Evolutionary conservation across 1,139 yeast genomes (phyloP), one percentile per base, ranked within the genome.

Genomic region (Saccharomyces hybrid): DNA sequence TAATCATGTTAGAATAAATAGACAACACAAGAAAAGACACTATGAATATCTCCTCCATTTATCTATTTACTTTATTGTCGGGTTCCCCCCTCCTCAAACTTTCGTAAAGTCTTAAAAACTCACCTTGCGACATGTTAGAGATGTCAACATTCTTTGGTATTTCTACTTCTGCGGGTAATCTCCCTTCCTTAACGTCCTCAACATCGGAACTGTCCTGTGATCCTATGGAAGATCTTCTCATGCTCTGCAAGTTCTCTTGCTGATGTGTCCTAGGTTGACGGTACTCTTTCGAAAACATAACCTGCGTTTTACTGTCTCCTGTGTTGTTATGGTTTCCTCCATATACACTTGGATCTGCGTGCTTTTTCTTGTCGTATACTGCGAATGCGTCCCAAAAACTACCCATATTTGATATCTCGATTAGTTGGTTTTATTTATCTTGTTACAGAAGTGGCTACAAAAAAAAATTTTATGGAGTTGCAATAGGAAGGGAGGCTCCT

Each of bases 351-450:
- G 65, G 61, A 47, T 60, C 55, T 8, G 65, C 60, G 55, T 68
- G 71, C 51, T 68, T 68, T 50, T 58, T 59, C 47, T 56, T 58
- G 58, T 67, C 66, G 56, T 68, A 66, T 16, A 67, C 69, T 53
- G 59, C 59, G 53, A 68, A 68, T 34, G 70, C 61, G 47, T 67
- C 66, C 60, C 65, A 65, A 53, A 68, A 56, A 51, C 59, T 61
- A 27, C 59, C 56, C 68, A 64, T 65, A 16, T 14, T 46, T 31
- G 16, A 29, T 31, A 14, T 13, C 4, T 38, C 4, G 13, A 14
- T 16, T 11, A 20, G 44, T 38, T 38, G 25, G 13, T 16, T 38
- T 8, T 16, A 16, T 5, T 38, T 9, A 9, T 9, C 20, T 38
- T 38, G 7, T 11, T 16, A 11, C 25, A 16, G 9, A 7, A 9